A percentile compares a stretch with the other conserved stretches of the same genome.
Evolutionary conservation across 805 yeast species (phyloP).

Genomic region (Candida odintsovae): DNA sequence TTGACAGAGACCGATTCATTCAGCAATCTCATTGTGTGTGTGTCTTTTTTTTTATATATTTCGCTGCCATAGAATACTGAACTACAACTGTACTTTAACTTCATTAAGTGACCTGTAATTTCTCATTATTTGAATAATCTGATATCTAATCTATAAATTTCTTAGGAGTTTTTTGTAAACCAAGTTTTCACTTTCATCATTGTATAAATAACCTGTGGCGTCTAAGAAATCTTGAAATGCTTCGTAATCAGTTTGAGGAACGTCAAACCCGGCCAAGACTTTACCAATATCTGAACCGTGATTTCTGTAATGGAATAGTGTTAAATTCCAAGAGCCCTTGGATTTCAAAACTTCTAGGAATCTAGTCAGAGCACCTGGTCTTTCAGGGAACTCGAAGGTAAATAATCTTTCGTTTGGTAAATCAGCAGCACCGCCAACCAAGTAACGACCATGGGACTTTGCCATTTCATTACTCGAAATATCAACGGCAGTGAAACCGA

Average conservation of each 20-base stretch:
- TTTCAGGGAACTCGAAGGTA: slow-evolving; percentile 93
- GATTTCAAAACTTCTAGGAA: slow-evolving; percentile 63
- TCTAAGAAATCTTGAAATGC: slow-evolving; percentile 65
- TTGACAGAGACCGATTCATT: not conserved
- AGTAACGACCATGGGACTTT: slow-evolving; percentile 90
- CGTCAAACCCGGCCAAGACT: slow-evolving; percentile 83
- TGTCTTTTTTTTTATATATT: not conserved
- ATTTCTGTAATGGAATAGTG: slow-evolving; percentile 94
- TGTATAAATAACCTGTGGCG: slow-evolving; percentile 67
- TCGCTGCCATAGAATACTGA: not conserved
- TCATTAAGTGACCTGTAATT: not conserved
- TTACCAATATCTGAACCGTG: slow-evolving; percentile 95
- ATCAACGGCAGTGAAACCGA: slow-evolving; percentile 73
- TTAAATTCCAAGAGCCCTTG: slow-evolving; percentile 74
- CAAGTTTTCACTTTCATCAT: slow-evolving; percentile 78
- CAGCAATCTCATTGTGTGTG: not conserved
- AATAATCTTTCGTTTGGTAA: slow-evolving; percentile 72
- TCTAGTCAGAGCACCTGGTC: slow-evolving; percentile 87
- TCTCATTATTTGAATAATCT: not conserved
- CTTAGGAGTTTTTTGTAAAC: slow-evolving; percentile 79
- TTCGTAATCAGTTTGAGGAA: slow-evolving; percentile 63
- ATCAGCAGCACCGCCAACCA: slow-evolving; percentile 85
- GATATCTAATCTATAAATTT: not conserved
- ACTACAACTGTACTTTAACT: not conserved
- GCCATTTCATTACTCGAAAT: slow-evolving; percentile 93